These are phyloP conservation scores for Mycothermus thermophilus DNA, from an alignment of 495 filamentous ascomycete species.

Conservation along the genomic window DNA sequence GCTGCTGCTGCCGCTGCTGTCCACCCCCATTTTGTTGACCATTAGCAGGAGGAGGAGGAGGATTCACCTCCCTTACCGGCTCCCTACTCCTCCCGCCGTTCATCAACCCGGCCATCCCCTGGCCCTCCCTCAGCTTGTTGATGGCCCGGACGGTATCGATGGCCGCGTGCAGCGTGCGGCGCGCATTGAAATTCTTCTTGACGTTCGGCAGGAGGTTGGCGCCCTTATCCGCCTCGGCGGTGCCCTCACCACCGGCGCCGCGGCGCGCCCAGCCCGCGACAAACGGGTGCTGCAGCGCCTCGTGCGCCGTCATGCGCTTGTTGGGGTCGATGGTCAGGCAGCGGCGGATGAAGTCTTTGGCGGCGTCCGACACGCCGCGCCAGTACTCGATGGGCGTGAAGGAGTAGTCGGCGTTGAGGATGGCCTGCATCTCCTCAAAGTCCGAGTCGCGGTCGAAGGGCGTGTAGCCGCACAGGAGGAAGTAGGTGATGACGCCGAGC, in stretches of 20 bases:
- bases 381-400: slow-evolving; percentile 96
- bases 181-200: slow-evolving; percentile 98
- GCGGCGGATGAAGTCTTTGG: slow-evolving; percentile 70
- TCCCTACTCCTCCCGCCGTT: slow-evolving; percentile 38
- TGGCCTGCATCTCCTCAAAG: slow-evolving; percentile 98
- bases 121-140: slow-evolving; percentile 84
- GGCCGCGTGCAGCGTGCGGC: slow-evolving; percentile 83
- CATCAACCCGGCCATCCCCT: slow-evolving; percentile 49
- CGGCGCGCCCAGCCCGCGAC: slow-evolving; percentile 42
- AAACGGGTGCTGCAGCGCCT: slow-evolving; percentile 82
- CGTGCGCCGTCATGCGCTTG: slow-evolving; percentile 83
- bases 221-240: slow-evolving; percentile 46
- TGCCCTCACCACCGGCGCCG: slow-evolving; percentile 38
- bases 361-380: slow-evolving; percentile 74
- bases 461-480: slow-evolving; percentile 94
- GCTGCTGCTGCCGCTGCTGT: background rate
- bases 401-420: slow-evolving; percentile 86
- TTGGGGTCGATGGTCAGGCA: slow-evolving; percentile 83
- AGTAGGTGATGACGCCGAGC: slow-evolving; percentile 92
- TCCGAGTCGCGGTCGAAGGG: slow-evolving; percentile 96
- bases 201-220: slow-evolving; percentile 79
- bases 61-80: slow-evolving; percentile 21
- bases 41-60: slow-evolving; percentile 1
- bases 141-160: slow-evolving; percentile 98
- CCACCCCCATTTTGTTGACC: background rate